phyloP scores from a whole-genome alignment of 306 rosid species.

The Malus fusca region DNA sequence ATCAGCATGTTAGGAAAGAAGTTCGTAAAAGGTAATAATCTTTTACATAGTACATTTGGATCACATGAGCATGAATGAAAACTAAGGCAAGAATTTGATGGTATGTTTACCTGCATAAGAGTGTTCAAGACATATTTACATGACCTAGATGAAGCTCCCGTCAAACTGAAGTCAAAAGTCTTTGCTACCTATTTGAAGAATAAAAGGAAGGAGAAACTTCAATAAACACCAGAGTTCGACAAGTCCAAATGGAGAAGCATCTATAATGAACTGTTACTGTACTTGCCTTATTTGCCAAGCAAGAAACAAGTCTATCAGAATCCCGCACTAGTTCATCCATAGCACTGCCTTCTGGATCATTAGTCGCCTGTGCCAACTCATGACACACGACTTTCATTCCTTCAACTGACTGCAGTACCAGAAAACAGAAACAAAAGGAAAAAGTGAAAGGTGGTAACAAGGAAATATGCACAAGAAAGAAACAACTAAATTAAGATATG shows the following conservation, averaged over 20 bases:
- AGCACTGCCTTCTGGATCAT: constrained; percentile 83
- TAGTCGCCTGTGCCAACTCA: constrained; percentile 86
- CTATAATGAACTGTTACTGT: background rate
- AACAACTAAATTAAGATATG: background rate
- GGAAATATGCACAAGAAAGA: background rate
- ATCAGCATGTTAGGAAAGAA: background rate
- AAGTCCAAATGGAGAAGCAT: background rate
- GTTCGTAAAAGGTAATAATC: background rate
- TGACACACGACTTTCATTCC: constrained; percentile 99
- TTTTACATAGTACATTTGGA: background rate
- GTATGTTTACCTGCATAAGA: constrained; percentile 75
- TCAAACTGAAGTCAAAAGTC: constrained; percentile 96
- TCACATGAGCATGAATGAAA: constrained; percentile 7
- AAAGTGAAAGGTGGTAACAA: background rate
- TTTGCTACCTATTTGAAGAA: constrained; percentile 62
- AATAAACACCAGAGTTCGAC: background rate
- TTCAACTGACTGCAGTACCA: constrained; percentile 74
- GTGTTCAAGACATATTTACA: constrained; percentile 99
- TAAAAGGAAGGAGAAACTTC: background rate
- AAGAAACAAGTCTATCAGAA: constrained; percentile 88
- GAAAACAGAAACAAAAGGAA: background rate
- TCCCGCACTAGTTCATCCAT: constrained; percentile 87
- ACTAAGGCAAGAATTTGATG: background rate
- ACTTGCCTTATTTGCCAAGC: constrained; percentile 83
- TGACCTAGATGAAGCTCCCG: constrained; percentile 90